Conservation (phyloP, 371 early-diverging fungal genomes). For the Actinomortierella wolfii region DNA sequence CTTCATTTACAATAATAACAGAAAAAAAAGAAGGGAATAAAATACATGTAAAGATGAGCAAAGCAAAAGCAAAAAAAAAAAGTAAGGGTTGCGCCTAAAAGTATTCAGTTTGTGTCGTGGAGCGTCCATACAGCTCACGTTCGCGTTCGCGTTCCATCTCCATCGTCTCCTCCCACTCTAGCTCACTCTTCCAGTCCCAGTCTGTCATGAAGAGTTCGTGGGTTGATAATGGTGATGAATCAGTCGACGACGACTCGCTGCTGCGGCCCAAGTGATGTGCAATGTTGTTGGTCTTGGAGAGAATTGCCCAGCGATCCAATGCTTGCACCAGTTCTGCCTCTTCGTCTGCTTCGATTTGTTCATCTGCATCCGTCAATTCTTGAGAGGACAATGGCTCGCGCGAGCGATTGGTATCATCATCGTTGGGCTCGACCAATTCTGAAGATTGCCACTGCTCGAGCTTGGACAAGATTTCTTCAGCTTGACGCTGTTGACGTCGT, state of each 20-base stretch:
- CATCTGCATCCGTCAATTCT: not conserved
- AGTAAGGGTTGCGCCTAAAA: not conserved
- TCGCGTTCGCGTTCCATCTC: constrained; percentile 24
- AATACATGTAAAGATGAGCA: not conserved
- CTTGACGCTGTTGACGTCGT: constrained; percentile 25
- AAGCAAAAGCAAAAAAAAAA: not conserved
- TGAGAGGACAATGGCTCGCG: too few relatives aligned
- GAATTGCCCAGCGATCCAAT: too few relatives aligned
- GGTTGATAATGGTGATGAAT: too few relatives aligned
- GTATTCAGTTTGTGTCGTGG: not conserved
- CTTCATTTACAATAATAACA: constrained; percentile 1
- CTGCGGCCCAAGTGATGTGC: too few relatives aligned
- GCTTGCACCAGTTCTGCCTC: not conserved
- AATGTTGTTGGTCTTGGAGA: too few relatives aligned
- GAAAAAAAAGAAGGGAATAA: not conserved
- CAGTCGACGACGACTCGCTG: too few relatives aligned
- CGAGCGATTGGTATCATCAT: too few relatives aligned
- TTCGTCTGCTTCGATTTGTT: not conserved
- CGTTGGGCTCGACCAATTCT: too few relatives aligned
- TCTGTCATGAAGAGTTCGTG: constrained; percentile 29
- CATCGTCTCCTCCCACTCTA: constrained; percentile 39
- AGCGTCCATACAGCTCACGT: constrained; percentile 23
- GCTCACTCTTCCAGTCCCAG: constrained; percentile 33
- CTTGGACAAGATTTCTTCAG: constrained; percentile 11
- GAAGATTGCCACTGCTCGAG: not conserved